These are phyloP conservation scores for Penicillium bovifimosum DNA, from an alignment of 495 filamentous ascomycete species.

Conservation along the genomic window DNA sequence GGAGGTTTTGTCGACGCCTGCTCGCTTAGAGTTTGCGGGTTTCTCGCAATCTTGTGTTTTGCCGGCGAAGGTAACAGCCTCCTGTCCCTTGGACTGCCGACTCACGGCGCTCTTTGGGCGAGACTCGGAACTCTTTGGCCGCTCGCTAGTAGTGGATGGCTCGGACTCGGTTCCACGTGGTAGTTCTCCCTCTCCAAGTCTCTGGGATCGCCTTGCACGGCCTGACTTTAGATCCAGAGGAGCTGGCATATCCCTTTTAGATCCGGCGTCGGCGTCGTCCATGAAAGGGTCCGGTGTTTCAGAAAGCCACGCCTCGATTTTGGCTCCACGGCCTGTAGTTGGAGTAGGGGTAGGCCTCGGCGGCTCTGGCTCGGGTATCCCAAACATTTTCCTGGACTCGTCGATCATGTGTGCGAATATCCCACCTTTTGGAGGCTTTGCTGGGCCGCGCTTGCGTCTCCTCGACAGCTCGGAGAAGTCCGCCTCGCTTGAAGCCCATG, in stretches of 20 bases:
- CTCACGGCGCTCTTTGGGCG: conserved; percentile 23
- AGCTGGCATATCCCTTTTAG: conserved; percentile 40
- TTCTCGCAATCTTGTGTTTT: conserved; percentile 10
- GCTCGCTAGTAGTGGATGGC: conserved; percentile 20
- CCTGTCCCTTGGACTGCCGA: conserved; percentile 25
- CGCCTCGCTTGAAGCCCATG: conserved; percentile 41
- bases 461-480: conserved; percentile 43
- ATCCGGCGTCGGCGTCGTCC: conserved; percentile 38
- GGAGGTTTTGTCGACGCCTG: conserved; percentile 1
- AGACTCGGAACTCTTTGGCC: conserved; percentile 18
- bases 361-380: conserved; percentile 47
- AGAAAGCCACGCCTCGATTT: conserved; percentile 76
- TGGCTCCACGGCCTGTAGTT: conserved; percentile 31
- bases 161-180: conserved; percentile 18
- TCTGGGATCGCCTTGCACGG: conserved; percentile 24
- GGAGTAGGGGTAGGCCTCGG: conserved; percentile 39
- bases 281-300: conserved; percentile 68
- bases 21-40: conserved; percentile 1
- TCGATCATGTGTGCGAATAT: conserved; percentile 47
- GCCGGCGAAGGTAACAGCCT: conserved; percentile 10
- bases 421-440: conserved; percentile 42
- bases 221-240: conserved; percentile 39
- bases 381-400: conserved; percentile 51
- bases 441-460: conserved; percentile 31
- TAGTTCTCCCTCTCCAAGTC: conserved; percentile 16